phyloP scores from a whole-genome alignment of 1,284 basidiomycete genomes.

The Ustilago trichophora region DNA sequence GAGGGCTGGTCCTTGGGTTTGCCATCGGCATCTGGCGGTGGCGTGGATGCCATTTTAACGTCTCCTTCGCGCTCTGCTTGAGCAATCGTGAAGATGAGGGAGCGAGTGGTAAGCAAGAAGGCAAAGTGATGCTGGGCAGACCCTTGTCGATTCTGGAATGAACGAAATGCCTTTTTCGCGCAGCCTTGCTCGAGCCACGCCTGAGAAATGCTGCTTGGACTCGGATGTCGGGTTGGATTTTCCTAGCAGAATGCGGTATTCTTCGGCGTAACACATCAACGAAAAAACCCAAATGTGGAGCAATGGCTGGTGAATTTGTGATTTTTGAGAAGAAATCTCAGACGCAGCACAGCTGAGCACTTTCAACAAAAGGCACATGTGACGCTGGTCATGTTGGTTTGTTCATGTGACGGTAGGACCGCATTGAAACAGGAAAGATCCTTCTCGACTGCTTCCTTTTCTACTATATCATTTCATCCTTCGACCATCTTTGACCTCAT shows the following conservation, averaged over 20 bases:
- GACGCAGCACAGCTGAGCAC: conserved; percentile 5
- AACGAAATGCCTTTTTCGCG: conserved; percentile 13
- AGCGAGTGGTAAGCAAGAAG: not conserved
- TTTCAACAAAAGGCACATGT: no score
- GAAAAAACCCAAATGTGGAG: conserved; percentile 24
- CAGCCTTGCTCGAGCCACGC: conserved; percentile 23
- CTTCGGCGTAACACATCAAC: conserved; percentile 6
- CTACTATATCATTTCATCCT: not conserved
- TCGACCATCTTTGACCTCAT: not conserved
- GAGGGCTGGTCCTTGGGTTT: conserved; percentile 7
- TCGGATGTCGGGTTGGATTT: conserved; percentile 11
- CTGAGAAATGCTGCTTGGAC: conserved; percentile 2
- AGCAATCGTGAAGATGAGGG: not conserved
- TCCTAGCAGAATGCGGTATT: not conserved
- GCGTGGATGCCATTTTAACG: conserved; percentile 13
- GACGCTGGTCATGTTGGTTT: no score
- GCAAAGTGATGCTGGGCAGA: not conserved
- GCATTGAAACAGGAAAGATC: not conserved
- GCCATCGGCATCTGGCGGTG: conserved; percentile 13
- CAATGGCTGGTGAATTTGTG: conserved; percentile 10
- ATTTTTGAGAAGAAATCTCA: conserved; percentile 23
- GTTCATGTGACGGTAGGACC: conserved; percentile 9
- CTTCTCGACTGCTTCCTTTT: not conserved
- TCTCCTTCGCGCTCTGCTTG: no score
- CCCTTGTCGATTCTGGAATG: conserved; percentile 1